Percentiles rank a stretch among this genome's conserved stretches.
Conservation (phyloP, 2,329 filamentous ascomycete genomes). For the Trichoderma cornu-damae region DNA sequence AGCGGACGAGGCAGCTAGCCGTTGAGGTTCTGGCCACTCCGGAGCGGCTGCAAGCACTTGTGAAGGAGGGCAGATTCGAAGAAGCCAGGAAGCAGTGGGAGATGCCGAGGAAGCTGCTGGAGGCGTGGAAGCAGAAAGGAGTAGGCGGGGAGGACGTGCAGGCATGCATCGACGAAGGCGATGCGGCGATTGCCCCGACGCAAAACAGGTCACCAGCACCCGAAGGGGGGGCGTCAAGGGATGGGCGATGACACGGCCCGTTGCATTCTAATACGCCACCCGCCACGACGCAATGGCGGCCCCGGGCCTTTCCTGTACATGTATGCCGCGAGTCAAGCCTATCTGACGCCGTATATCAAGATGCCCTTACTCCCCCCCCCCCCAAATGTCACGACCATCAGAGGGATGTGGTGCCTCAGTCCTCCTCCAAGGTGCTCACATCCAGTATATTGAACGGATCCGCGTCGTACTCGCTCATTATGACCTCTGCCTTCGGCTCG, state of each 20-base stretch:
- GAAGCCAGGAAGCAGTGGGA: constrained; percentile 57
- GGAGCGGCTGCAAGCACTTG: constrained; percentile 51
- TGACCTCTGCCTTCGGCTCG: constrained; percentile 51
- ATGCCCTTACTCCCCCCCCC: background rate
- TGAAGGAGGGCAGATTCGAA: constrained; percentile 54
- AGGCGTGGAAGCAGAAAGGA: constrained; percentile 50
- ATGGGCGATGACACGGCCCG: constrained; percentile 18
- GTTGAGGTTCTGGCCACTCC: constrained; percentile 59
- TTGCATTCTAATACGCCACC: background rate
- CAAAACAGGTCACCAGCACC: constrained; percentile 18
- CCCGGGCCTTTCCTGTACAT: background rate
- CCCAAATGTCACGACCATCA: background rate
- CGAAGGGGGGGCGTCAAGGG: constrained; percentile 20
- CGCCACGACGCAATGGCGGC: constrained; percentile 1
- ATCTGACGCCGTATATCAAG: background rate
- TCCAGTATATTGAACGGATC: constrained; percentile 83
- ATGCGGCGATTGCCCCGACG: constrained; percentile 39
- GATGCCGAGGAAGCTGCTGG: constrained; percentile 47
- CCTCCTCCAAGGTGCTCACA: constrained; percentile 36
- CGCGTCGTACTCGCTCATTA: constrained; percentile 72
- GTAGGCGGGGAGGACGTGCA: constrained; percentile 52
- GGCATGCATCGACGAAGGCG: constrained; percentile 51
- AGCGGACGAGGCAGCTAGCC: constrained; percentile 52
- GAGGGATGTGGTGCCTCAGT: background rate
- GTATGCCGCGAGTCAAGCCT: background rate